phyloP scores from a whole-genome alignment of 164 flowering plant genomes.

The Warburgia ugandensis region DNA sequence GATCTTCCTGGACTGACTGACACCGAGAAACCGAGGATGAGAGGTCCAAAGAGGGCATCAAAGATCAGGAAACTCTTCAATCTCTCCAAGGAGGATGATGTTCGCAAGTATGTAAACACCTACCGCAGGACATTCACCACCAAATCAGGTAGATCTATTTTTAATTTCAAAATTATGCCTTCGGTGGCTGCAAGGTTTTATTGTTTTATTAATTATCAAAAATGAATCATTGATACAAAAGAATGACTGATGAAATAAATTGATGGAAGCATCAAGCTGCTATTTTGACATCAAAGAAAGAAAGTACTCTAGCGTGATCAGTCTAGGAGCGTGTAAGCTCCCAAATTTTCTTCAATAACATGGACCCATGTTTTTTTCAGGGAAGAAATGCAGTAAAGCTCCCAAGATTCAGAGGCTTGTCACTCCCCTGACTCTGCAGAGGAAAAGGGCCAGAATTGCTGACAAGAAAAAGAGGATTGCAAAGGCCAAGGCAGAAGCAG shows the following conservation, averaged over 20 bases:
- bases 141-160: constrained; percentile 45
- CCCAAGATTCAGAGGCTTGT: constrained; percentile 62
- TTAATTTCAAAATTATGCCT: no score
- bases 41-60: constrained; percentile 69
- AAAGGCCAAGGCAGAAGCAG: constrained; percentile 59
- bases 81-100: constrained; percentile 62
- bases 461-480: constrained; percentile 58
- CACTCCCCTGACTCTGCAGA: constrained; percentile 45
- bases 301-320: background rate
- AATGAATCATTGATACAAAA: no score
- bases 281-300: no score
- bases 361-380: constrained; percentile 19
- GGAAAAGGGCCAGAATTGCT: constrained; percentile 49
- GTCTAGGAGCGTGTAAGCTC: background rate
- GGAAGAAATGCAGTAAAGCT: constrained; percentile 56
- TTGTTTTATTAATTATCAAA: no score
- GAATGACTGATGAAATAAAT: no score
- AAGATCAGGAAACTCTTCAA: constrained; percentile 65
- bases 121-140: constrained; percentile 51
- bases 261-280: no score
- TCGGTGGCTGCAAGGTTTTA: no score
- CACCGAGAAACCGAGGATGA: constrained; percentile 60
- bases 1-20: constrained; percentile 66
- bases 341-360: background rate
- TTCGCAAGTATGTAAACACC: constrained; percentile 60